A percentile compares a stretch with the other conserved stretches of the same genome.
These are phyloP conservation scores for Tetrastigma voinierianum DNA, from an alignment of 164 flowering plant genomes.

Conservation along the genomic window DNA sequence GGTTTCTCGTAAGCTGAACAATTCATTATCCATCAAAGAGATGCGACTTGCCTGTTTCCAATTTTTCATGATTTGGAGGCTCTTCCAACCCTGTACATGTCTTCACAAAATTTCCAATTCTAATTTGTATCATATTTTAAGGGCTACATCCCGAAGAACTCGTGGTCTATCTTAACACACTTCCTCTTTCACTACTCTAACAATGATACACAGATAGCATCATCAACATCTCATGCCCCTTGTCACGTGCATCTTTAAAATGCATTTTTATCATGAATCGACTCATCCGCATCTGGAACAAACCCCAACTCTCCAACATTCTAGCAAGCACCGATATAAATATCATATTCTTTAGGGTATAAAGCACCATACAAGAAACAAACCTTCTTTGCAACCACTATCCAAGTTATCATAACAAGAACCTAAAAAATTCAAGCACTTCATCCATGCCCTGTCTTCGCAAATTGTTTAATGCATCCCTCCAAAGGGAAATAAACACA, in stretches of 20 bases:
- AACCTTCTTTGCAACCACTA: not conserved
- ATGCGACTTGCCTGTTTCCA: constrained; percentile 8
- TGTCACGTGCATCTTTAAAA: not conserved
- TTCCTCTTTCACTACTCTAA: not conserved
- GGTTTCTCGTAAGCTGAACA: not conserved
- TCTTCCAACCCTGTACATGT: not conserved
- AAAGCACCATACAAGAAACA: constrained; percentile 10
- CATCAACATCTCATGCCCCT: not conserved
- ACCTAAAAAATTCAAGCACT: constrained; percentile 1
- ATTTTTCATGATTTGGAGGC: not conserved
- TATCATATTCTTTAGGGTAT: constrained; percentile 8
- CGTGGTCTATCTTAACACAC: not conserved
- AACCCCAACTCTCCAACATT: constrained; percentile 15
- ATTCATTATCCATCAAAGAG: not conserved
- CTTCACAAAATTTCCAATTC: not conserved
- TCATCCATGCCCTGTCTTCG: constrained; percentile 12
- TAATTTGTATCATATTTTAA: not conserved
- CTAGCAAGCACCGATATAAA: constrained; percentile 5
- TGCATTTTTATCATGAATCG: not conserved
- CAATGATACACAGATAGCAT: not conserved
- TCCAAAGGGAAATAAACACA: constrained; percentile 3
- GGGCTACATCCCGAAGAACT: not conserved
- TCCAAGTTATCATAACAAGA: constrained; percentile 8
- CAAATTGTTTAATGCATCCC: constrained; percentile 1
- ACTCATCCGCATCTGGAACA: no score